Base-by-base conservation (phyloP, 164 flowering plant genomes). In the Vitis cinerea region DNA sequence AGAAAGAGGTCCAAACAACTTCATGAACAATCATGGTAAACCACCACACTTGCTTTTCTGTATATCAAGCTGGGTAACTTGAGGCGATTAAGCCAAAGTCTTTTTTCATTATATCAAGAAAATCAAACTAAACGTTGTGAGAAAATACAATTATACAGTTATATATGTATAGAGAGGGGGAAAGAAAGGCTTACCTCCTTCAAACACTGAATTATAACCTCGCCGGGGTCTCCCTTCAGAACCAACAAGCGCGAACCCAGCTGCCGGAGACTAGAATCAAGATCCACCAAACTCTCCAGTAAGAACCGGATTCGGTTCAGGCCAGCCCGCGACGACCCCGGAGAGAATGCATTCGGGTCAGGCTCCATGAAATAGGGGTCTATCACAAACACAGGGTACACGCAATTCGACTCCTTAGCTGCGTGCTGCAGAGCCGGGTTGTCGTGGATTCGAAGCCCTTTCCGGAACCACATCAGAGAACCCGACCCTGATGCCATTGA, bases 371-470 rank as follows among this genome's bases (percentile, higher is more conserved):
- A 94, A 65, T 83, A 85, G 64, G 97, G 97, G 72, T 94, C 99
- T 66, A 94, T 83, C 29, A 94, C 86, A 75, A 94, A 92, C 11
- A 94, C 81, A 3, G 97, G 99, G 79, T 87, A 94, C 17, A 94
- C 73, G 56, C 64, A 79, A 0, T 48, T 52, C 17, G 87, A 72
- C 8, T 68, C 85, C 31, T 61, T 74, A 50, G 86, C 74, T 7
- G 97, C 95, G 76, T 84, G 57, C 55, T 87, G 78, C 4, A 94
- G 86, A 14, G 97, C 95, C 30, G 97, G 99, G 70, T 92, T 94
- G 78, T 94, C 97, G 77, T 92, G 99, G 72, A 94, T 71, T 66
- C 97, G 80, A 30, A 92, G 88, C 3, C 99, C 97, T 70, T 90
- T 94, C 6, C 99, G 81, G 79, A 94, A 94, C 99, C 99, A 94